Percentiles rank a stretch among this genome's conserved stretches.
Conservation (phyloP, 2,329 filamentous ascomycete genomes). For the Aspergillaceae sp. region DNA sequence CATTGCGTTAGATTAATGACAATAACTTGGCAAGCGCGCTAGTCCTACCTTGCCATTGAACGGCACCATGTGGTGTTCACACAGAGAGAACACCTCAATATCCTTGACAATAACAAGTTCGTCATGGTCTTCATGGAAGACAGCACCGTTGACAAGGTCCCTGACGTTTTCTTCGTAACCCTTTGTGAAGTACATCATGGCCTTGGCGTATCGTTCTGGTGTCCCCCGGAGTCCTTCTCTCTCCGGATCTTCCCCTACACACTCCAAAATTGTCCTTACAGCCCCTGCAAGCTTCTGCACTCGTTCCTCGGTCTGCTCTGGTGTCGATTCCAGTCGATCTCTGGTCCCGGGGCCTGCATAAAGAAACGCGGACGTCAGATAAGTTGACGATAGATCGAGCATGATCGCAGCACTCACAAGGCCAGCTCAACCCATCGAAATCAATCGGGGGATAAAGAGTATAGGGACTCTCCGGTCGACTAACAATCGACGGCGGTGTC, state of each 20-base stretch:
- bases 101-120: conserved; percentile 98
- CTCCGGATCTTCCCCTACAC: conserved; percentile 57
- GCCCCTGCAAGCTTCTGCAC: conserved; percentile 55
- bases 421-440: conserved; percentile 46
- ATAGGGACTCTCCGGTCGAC: conserved; percentile 43
- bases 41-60: conserved; percentile 77
- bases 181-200: conserved; percentile 90
- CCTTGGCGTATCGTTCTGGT: conserved; percentile 85
- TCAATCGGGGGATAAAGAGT: conserved; percentile 43
- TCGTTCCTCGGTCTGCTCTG: conserved; percentile 49
- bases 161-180: conserved; percentile 92
- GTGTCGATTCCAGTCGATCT: conserved; percentile 47
- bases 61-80: conserved; percentile 94
- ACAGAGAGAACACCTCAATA: conserved; percentile 88
- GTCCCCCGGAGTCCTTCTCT: conserved; percentile 56
- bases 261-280: conserved; percentile 56
- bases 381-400: background rate
- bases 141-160: conserved; percentile 84
- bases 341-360: conserved; percentile 38
- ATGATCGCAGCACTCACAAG: conserved; percentile 31
- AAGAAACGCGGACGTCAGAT: conserved; percentile 7
- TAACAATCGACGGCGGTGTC: conserved; percentile 45
- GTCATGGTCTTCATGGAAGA: conserved; percentile 94
- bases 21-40: background rate
- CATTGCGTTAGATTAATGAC: conserved; percentile 5